These are phyloP conservation scores for Apiotrichum sp. DNA, from an alignment of 1,284 basidiomycete species.

Conservation along the genomic window DNA sequence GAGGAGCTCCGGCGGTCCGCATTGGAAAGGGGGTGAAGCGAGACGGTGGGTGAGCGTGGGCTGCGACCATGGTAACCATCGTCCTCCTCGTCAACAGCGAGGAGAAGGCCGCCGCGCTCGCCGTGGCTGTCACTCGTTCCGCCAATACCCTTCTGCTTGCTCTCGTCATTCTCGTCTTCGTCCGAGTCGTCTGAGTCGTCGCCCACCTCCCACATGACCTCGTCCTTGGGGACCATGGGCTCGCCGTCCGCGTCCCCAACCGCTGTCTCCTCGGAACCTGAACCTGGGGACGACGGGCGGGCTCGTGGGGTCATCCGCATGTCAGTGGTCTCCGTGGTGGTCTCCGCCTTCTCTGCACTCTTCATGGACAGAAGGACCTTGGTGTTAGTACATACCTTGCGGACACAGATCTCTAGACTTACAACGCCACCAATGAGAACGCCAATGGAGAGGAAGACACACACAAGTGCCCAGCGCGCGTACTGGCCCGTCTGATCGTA, in stretches of 20 bases:
- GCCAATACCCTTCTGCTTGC: constrained; percentile 22
- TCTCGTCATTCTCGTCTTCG: constrained; percentile 12
- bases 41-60: not conserved
- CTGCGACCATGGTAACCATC: constrained; percentile 1
- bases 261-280: not conserved
- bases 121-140: constrained; percentile 16
- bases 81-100: constrained; percentile 8
- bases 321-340: constrained; percentile 5
- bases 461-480: constrained; percentile 74
- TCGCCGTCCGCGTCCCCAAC: not conserved
- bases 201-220: constrained; percentile 13
- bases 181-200: constrained; percentile 20
- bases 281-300: not conserved
- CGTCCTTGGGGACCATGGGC: constrained; percentile 3
- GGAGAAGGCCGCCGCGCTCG: constrained; percentile 18
- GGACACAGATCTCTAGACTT: constrained; percentile 7
- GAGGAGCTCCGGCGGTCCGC: not conserved
- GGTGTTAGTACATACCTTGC: not conserved
- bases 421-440: constrained; percentile 82
- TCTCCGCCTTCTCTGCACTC: constrained; percentile 24
- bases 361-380: constrained; percentile 44
- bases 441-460: constrained; percentile 75
- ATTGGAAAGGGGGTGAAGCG: not conserved
- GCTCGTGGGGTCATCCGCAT: constrained; percentile 28
- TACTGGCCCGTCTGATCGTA: constrained; percentile 76